Base-by-base conservation (phyloP, 1,284 basidiomycete genomes). In the Dichomitus squalens region DNA sequence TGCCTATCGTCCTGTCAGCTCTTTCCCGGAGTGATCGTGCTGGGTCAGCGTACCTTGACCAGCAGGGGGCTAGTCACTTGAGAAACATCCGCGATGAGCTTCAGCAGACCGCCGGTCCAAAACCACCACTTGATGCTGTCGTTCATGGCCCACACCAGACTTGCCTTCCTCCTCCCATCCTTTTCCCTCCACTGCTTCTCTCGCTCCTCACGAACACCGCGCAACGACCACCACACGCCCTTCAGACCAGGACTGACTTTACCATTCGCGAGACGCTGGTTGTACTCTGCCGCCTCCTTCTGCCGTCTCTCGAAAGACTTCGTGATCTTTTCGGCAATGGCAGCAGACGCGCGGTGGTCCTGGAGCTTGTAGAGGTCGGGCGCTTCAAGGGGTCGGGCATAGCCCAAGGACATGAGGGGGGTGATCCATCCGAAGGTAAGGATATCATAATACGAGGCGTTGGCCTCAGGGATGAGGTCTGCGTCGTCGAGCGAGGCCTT, bases 281-380 rank as follows among this genome's bases (percentile, higher is more conserved):
- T 96, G 72, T 91, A 94, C 48, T 81, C 83, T 0, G 80, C 78
- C 0, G 91, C 93, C 46, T 77, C 74, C 53, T 74, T 73, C 27
- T 78, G 75, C 5, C 92, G 82, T 14, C 76, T 73, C 38, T 88
- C 83, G 71, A 90, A 96, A 1, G 88, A 87, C 1, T 72, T 72
- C 23, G 81, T 74, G 31, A 97, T 88, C 38, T 76, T 76, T 6
- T 82, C 75, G 1, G 90, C 87, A 46, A 95, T 83, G 14, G 76
- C 66, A 2, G 78, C 76, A 0, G 89, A 78, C 4, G 81, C 76
- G 20, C 83, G 83, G 14, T 86, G 76, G 47, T 85, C 81, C 59
- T 88, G 86, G 43, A 96, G 84, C 70, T 85, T 88, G 81, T 90
- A 96, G n/a, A 96, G 77, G 73, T 97, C 95, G 0, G 87, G 76